Conservation (phyloP, 352 stramenopile species). For the Elongisporangium anandrum region DNA sequence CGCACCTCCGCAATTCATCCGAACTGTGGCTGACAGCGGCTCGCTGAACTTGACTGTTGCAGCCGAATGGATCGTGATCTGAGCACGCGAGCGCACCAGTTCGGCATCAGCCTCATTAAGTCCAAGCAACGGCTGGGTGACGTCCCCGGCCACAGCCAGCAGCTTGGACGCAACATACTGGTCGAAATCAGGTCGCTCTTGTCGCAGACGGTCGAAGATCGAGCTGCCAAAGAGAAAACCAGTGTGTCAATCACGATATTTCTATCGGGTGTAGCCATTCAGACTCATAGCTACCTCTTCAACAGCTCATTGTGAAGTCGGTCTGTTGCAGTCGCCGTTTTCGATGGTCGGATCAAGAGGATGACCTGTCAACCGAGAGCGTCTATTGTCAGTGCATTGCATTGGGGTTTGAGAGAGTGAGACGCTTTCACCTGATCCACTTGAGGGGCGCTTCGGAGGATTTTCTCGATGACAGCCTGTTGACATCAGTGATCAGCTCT, state of each 20-base stretch:
- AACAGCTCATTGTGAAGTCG: conserved; percentile 74
- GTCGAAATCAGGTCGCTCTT: conserved; percentile 38
- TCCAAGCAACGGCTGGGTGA: conserved; percentile 59
- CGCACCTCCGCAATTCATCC: conserved; percentile 81
- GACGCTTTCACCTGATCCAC: conserved; percentile 34
- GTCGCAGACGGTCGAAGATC: conserved; percentile 68
- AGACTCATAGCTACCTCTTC: conserved; percentile 19
- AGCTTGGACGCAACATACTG: conserved; percentile 54
- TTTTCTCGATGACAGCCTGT: conserved; percentile 76
- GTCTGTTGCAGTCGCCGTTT: conserved; percentile 40
- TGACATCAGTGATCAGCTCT: background rate
- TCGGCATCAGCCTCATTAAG: conserved; percentile 38
- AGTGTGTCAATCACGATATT: background rate
- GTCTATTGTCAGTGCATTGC: too few species aligned
- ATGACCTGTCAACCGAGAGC: conserved; percentile 31
- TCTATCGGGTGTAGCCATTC: too few species aligned
- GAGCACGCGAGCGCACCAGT: conserved; percentile 32
- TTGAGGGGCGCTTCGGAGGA: conserved; percentile 59
- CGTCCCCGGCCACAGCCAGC: conserved; percentile 56
- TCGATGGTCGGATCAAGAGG: conserved; percentile 73
- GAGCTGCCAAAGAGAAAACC: conserved; percentile 15
- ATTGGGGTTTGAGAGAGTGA: too few species aligned
- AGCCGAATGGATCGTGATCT: conserved; percentile 81
- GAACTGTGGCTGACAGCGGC: conserved; percentile 71
- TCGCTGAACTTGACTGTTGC: conserved; percentile 86